phyloP scores from a whole-genome alignment of 257 asterid species.

The Nicotiana benthamiana region DNA sequence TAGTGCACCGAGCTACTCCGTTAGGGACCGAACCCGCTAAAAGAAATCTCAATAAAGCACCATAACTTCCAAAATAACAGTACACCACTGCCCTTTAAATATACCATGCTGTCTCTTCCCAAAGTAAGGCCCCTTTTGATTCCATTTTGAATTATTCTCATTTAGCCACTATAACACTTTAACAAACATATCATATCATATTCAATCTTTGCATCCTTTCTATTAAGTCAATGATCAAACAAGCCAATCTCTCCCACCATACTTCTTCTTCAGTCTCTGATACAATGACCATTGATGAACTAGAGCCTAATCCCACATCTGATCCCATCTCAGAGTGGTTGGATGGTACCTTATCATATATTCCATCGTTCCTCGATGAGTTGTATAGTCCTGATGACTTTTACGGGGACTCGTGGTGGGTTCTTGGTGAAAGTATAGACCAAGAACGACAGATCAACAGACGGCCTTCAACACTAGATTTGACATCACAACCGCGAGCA shows the following conservation, averaged over 20 bases:
- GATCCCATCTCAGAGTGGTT: slow-evolving; percentile 53
- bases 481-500: slow-evolving; percentile 15
- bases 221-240: slow-evolving; percentile 10
- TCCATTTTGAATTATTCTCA: slow-evolving; percentile 14
- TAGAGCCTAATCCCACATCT: slow-evolving; percentile 37
- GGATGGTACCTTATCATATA: slow-evolving; percentile 41
- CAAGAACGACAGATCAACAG: not conserved
- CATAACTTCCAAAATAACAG: slow-evolving; percentile 61
- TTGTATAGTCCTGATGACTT: slow-evolving; percentile 40
- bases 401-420: slow-evolving; percentile 49
- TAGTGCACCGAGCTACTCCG: no score
- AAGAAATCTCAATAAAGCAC: slow-evolving; percentile 34
- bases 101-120: slow-evolving; percentile 53
- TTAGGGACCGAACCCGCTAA: not conserved
- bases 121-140: slow-evolving; percentile 3
- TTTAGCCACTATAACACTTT: slow-evolving; percentile 11
- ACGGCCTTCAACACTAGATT: slow-evolving; percentile 30
- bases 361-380: slow-evolving; percentile 52
- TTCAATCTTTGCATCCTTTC: slow-evolving; percentile 4
- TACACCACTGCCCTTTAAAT: slow-evolving; percentile 36
- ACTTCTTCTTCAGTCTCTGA: slow-evolving; percentile 2
- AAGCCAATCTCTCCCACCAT: slow-evolving; percentile 4
- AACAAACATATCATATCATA: not conserved
- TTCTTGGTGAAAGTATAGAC: slow-evolving; percentile 17
- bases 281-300: slow-evolving; percentile 47